Evolutionary conservation across 371 early-diverging fungal genomes (phyloP).

Genomic region (Mucor irregularis): DNA sequence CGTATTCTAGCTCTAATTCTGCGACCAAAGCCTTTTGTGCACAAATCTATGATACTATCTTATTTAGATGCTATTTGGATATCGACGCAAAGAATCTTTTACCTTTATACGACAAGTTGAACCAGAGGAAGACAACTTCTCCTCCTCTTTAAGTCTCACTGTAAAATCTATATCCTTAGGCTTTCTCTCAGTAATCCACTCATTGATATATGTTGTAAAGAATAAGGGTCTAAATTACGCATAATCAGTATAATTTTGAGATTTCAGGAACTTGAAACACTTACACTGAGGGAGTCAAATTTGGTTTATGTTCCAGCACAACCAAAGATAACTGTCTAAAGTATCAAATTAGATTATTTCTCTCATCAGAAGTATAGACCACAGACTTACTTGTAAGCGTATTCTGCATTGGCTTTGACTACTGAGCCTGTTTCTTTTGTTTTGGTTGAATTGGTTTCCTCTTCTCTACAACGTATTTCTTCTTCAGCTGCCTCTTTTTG

Average conservation of each 20-base stretch:
- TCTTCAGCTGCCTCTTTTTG: slow-evolving; percentile 29
- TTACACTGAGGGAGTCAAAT: slow-evolving; percentile 13
- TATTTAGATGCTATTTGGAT: no score
- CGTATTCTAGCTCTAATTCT: slow-evolving; percentile 33
- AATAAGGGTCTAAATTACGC: slow-evolving; percentile 22
- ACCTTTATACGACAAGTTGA: slow-evolving; percentile 39
- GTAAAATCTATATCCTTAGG: slow-evolving; percentile 14
- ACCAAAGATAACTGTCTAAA: slow-evolving; percentile 20
- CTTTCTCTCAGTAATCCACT: slow-evolving; percentile 37
- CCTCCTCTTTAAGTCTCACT: slow-evolving; percentile 19
- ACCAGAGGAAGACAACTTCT: slow-evolving; percentile 30
- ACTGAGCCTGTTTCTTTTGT: slow-evolving; percentile 28
- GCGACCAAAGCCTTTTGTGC: slow-evolving; percentile 33
- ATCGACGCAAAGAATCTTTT: neutral
- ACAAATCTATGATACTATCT: slow-evolving; percentile 16
- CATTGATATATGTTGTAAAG: slow-evolving; percentile 26
- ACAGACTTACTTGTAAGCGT: slow-evolving; percentile 27
- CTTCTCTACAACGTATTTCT: slow-evolving; percentile 20
- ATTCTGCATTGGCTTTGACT: slow-evolving; percentile 33
- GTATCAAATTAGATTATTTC: neutral
- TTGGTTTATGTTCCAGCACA: slow-evolving; percentile 21
- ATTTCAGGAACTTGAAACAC: no score
- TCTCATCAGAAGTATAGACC: no score
- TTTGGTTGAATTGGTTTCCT: slow-evolving; percentile 20
- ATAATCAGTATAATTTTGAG: no score